Conservation (phyloP, 768 basidiomycete species). For the Cubamyces sp. region DNA sequence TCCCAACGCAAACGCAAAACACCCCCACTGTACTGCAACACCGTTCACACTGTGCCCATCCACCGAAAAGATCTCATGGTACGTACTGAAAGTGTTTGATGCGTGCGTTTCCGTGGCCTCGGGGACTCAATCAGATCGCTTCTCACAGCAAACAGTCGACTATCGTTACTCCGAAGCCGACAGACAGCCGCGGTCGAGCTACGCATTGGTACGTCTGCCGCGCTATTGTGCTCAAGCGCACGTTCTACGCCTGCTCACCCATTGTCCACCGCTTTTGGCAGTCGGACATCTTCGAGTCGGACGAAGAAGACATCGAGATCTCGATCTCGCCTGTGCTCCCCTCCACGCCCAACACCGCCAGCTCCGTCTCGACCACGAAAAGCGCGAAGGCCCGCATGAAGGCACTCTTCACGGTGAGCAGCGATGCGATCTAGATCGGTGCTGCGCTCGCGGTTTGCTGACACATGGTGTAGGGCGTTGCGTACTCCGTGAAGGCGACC, state of each 20-base stretch:
- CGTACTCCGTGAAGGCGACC: slow-evolving; percentile 7
- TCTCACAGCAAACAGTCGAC: slow-evolving; percentile 22
- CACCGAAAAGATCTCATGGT: slow-evolving; percentile 23
- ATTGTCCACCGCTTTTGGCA: background rate
- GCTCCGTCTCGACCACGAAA: slow-evolving; percentile 15
- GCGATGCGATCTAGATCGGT: background rate
- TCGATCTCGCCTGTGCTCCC: slow-evolving; percentile 26
- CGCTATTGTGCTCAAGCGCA: background rate
- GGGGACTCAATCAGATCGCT: background rate
- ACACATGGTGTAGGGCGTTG: slow-evolving; percentile 5
- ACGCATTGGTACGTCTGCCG: slow-evolving; percentile 23
- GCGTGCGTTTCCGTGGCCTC: background rate
- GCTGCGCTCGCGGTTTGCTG: background rate
- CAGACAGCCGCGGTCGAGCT: slow-evolving; percentile 22
- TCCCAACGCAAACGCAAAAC: slow-evolving; percentile 12
- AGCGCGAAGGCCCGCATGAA: slow-evolving; percentile 18
- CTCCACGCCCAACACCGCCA: slow-evolving; percentile 17
- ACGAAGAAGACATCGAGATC: slow-evolving; percentile 28
- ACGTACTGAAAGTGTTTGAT: background rate
- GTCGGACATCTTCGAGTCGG: slow-evolving; percentile 32
- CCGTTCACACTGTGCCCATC: background rate
- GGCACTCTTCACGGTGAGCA: slow-evolving; percentile 14
- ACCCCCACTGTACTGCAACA: slow-evolving; percentile 10
- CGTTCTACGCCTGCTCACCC: background rate
- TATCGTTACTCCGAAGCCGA: slow-evolving; percentile 15